These are phyloP conservation scores for Gyromitra esculenta DNA, from an alignment of 2,329 filamentous ascomycete species.

Conservation along the genomic window DNA sequence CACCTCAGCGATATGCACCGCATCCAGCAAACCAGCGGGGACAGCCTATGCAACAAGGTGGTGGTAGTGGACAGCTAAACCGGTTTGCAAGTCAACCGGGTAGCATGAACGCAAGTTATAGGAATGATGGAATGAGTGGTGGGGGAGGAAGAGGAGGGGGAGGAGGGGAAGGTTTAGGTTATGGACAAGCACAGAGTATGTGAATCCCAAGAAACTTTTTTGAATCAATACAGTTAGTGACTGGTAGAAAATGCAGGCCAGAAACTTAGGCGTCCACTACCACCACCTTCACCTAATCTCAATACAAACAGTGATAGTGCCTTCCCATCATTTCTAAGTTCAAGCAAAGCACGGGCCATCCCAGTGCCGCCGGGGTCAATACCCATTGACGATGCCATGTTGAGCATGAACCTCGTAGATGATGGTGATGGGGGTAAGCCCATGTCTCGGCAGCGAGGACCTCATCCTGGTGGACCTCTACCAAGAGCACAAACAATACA, in stretches of 20 bases:
- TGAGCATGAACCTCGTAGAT: slow-evolving; percentile 34
- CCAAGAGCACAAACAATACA: slow-evolving; percentile 39
- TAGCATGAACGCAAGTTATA: slow-evolving; percentile 31
- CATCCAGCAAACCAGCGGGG: neutral
- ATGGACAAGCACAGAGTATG: slow-evolving; percentile 31
- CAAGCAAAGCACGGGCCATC: slow-evolving; percentile 20
- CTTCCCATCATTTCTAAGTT: slow-evolving; percentile 35
- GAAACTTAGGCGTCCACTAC: slow-evolving; percentile 11
- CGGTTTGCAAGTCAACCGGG: slow-evolving; percentile 43
- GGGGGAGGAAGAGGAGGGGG: slow-evolving; percentile 1
- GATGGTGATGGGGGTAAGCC: neutral
- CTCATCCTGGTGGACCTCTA: slow-evolving; percentile 18
- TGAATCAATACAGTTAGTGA: slow-evolving; percentile 14
- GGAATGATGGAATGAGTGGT: slow-evolving; percentile 1
- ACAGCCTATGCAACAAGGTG: slow-evolving; percentile 16
- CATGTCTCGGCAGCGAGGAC: slow-evolving; percentile 26
- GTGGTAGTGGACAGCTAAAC: slow-evolving; percentile 24
- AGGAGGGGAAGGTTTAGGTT: neutral
- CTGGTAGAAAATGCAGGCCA: slow-evolving; percentile 15
- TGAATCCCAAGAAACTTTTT: slow-evolving; percentile 9
- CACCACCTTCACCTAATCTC: slow-evolving; percentile 13
- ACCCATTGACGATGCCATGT: slow-evolving; percentile 46
- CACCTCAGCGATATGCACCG: slow-evolving; percentile 29
- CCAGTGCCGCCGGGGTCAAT: slow-evolving; percentile 42
- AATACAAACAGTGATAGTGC: slow-evolving; percentile 35